Base-by-base conservation (phyloP, 164 flowering plant genomes). In the Macadamia integrifolia region DNA sequence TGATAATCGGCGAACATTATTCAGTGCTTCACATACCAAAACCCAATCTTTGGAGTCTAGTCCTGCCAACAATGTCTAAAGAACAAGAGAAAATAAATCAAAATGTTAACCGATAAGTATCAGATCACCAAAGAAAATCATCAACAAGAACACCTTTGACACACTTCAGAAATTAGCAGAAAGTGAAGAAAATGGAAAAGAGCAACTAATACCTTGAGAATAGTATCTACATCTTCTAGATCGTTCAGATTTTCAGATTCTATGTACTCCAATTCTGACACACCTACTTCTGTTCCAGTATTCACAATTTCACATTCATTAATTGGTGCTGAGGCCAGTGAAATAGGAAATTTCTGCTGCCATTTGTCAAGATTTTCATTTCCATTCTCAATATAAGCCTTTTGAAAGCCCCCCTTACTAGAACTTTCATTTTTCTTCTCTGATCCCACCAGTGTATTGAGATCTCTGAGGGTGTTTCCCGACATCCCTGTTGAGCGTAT, bases 11-110 rank as follows among this genome's bases (percentile, higher is more conserved):
- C 97, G 85, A 8, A 86, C 87, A 76, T 85, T 78, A 67, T 90
- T 93, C 62, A 93, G 87, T 30, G 97, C 71, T 46, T 88, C 96
- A 74, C 94, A 90, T 44, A 88, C 84, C 72, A 74, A 29, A 66
- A 90, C 80, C 98, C 98, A 91, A 73, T 91, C 95, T 68, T 91
- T 93, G 3, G 97, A 90, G 59, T 84, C 96, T 17, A 93, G 77
- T 58, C 81, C 88, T 64, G 74, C 74, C 62, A 85, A 66, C 56
- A 91, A 78, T 60, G 84, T 76, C 98, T 93, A 49, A 65, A 58
- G 67, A 71, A 73, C n/a, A 72, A 66, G 70, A 59, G 48, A 66
- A 29, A 53, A 68, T 64, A 30, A 49, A 18, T 18, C 31, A 55
- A 71, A 60, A 11, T n/a, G 32, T 62, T 9, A 46, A 8, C 13